Conservation (phyloP, 768 basidiomycete species). For the Phaeotremella skinneri region DNA sequence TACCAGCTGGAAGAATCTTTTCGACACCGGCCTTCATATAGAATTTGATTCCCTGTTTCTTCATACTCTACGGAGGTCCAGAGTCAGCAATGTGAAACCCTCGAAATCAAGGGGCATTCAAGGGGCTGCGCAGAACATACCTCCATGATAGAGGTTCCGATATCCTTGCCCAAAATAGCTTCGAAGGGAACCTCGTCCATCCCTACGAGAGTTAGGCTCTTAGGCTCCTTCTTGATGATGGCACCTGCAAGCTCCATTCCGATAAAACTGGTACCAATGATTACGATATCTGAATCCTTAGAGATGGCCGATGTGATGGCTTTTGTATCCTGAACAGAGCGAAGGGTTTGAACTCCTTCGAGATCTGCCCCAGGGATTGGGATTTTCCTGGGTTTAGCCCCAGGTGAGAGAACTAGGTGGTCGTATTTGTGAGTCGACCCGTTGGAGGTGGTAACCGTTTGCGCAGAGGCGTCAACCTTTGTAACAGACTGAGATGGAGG, state of each 20-base stretch:
- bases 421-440: conserved; percentile 68
- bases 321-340: conserved; percentile 68
- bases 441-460: conserved; percentile 64
- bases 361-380: conserved; percentile 73
- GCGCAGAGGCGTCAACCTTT: conserved; percentile 62
- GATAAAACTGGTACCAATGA: conserved; percentile 88
- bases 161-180: conserved; percentile 71
- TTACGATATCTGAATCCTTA: conserved; percentile 74
- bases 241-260: conserved; percentile 81
- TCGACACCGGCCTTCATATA: conserved; percentile 69
- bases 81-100: conserved; percentile 6
- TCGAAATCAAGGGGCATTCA: background rate
- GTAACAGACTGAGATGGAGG: conserved; percentile 65
- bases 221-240: conserved; percentile 64
- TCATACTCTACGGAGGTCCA: conserved; percentile 61
- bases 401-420: conserved; percentile 74
- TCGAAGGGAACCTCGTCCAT: conserved; percentile 80
- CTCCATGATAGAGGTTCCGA: conserved; percentile 75
- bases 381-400: conserved; percentile 68
- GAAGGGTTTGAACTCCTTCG: conserved; percentile 72
- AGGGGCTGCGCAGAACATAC: conserved; percentile 49
- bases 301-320: conserved; percentile 54
- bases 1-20: conserved; percentile 62
- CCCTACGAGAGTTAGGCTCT: conserved; percentile 78
- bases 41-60: conserved; percentile 79